Percentiles rank a stretch among this genome's conserved stretches.
These are phyloP conservation scores for Pseudoturritis turrita DNA, from an alignment of 345 rosid genomes.

Conservation along the genomic window DNA sequence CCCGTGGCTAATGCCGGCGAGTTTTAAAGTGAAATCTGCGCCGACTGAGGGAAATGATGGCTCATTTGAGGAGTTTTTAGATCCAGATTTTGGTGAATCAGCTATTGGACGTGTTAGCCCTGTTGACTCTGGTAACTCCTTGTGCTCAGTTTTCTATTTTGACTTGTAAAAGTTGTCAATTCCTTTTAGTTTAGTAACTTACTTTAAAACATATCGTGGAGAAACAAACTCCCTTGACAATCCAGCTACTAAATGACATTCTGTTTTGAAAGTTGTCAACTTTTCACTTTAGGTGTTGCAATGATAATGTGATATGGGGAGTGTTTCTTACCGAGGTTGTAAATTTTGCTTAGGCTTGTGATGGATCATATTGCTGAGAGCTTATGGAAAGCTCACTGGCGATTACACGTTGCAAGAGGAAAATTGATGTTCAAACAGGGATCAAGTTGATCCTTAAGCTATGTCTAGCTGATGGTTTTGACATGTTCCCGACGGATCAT, in stretches of 20 bases:
- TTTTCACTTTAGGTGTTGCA: not conserved
- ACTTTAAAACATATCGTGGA: not conserved
- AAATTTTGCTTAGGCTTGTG: slow-evolving; percentile 54
- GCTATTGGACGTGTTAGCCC: slow-evolving; percentile 98
- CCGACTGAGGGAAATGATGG: slow-evolving; percentile 63
- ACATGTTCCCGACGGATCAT: slow-evolving; percentile 98
- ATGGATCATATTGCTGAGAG: slow-evolving; percentile 94
- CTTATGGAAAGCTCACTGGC: slow-evolving; percentile 87
- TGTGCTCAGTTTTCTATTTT: not conserved
- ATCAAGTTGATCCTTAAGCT: slow-evolving; percentile 73
- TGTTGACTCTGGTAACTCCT: slow-evolving; percentile 79
- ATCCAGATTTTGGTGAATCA: slow-evolving; percentile 95
- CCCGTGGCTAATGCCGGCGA: slow-evolving; percentile 95
- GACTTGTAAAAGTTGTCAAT: not conserved
- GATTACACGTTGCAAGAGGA: slow-evolving; percentile 80
- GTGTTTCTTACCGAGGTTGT: not conserved
- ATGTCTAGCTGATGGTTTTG: slow-evolving; percentile 82
- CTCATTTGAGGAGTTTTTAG: slow-evolving; percentile 72
- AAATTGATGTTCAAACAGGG: slow-evolving; percentile 98
- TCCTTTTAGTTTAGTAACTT: not conserved
- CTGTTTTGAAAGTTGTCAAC: not conserved
- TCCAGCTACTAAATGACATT: not conserved
- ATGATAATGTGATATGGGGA: not conserved
- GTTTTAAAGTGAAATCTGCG: slow-evolving; percentile 72
- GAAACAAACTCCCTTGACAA: not conserved